Conservation (phyloP, 495 filamentous ascomycete species). For the Zalerion maritima region DNA sequence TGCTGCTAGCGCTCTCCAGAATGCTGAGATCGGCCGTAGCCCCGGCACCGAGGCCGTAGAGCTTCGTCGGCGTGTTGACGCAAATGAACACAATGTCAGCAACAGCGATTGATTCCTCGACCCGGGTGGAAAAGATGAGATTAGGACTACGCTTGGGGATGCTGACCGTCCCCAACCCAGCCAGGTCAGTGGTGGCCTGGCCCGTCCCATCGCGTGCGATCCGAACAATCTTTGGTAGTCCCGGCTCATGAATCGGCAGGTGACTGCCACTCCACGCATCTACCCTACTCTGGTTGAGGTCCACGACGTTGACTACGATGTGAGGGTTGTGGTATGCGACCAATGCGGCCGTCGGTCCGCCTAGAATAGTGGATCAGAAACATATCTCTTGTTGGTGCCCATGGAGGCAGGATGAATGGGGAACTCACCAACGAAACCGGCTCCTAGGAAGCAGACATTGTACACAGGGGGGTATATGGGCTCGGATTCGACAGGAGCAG, state of each 20-base stretch:
- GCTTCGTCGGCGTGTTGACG: slow-evolving; percentile 74
- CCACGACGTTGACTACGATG: slow-evolving; percentile 56
- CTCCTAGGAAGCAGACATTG: slow-evolving; percentile 49
- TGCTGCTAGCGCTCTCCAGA: slow-evolving; percentile 53
- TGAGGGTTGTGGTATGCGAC: slow-evolving; percentile 58
- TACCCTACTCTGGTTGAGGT: slow-evolving; percentile 50
- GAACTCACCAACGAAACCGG: slow-evolving; percentile 47
- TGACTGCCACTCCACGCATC: slow-evolving; percentile 56
- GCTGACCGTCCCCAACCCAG: slow-evolving; percentile 8
- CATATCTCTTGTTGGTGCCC: neutral
- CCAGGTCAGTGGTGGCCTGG: too few relatives aligned
- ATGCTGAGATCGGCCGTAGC: slow-evolving; percentile 57
- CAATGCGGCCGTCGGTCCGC: slow-evolving; percentile 62
- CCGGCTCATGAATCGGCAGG: slow-evolving; percentile 67
- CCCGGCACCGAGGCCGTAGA: slow-evolving; percentile 52
- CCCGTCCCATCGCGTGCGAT: slow-evolving; percentile 42
- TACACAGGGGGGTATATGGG: slow-evolving; percentile 22
- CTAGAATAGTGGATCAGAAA: slow-evolving; percentile 18
- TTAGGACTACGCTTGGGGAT: slow-evolving; percentile 35
- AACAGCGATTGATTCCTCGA: slow-evolving; percentile 41
- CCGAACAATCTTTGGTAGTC: slow-evolving; percentile 50
- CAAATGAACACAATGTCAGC: slow-evolving; percentile 67
- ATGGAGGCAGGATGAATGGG: slow-evolving; percentile 2
- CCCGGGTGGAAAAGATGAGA: slow-evolving; percentile 57
- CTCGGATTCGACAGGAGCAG: too few relatives aligned